Percentiles rank a stretch among this genome's conserved stretches.
Conservation (phyloP, 2,329 filamentous ascomycete genomes). For the Mycosphaerella sp. region DNA sequence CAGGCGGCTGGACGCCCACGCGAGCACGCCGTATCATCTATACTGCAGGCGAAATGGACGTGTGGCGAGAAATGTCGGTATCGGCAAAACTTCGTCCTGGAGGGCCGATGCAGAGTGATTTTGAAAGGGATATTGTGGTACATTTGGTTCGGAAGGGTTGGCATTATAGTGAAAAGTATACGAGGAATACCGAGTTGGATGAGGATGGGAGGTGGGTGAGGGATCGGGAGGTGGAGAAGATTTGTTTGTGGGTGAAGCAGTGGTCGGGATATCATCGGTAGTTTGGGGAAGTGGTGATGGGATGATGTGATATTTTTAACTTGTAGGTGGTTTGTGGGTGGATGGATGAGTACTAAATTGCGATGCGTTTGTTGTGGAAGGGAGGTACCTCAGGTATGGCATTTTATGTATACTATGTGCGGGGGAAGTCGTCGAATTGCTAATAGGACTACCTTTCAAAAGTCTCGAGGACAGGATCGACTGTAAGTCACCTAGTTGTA, state of each 20-base stretch:
- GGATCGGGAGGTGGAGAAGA: constrained; percentile 3
- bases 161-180: constrained; percentile 6
- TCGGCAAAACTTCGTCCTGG: constrained; percentile 2
- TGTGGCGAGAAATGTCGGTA: constrained; percentile 7
- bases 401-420: no score
- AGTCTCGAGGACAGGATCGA: no score
- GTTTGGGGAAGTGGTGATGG: no score
- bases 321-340: no score
- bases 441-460: no score
- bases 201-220: constrained; percentile 2
- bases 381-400: no score
- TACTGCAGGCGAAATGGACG: constrained; percentile 14
- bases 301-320: no score
- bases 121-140: constrained; percentile 4
- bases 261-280: constrained; percentile 30
- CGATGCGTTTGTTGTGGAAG: no score
- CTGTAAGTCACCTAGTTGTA: no score
- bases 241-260: constrained; percentile 3
- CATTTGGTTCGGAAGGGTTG: constrained; percentile 6
- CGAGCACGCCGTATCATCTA: constrained; percentile 54
- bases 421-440: no score
- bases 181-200: constrained; percentile 2
- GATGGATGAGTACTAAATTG: no score
- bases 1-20: constrained; percentile 50
- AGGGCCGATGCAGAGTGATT: constrained; percentile 3